Evolutionary conservation across 2,329 filamentous ascomycete genomes (phyloP).

Genomic region (Iodosphaeria phyllophila): DNA sequence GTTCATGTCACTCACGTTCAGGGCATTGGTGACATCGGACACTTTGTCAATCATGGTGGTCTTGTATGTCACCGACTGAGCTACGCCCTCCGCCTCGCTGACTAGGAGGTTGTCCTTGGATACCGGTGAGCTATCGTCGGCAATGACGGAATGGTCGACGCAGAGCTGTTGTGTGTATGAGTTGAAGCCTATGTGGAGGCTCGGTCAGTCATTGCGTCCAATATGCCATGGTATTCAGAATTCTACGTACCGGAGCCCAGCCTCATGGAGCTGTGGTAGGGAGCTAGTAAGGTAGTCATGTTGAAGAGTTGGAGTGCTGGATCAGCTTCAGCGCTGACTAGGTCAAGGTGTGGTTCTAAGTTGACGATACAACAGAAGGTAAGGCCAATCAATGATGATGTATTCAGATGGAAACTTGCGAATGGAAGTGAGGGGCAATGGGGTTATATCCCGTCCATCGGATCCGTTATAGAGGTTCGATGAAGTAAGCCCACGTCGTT

Average conservation of each 20-base stretch:
- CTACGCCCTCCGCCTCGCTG: not conserved
- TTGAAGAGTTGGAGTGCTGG: not conserved
- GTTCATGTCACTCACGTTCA: not conserved
- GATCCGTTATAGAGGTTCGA: too few species aligned
- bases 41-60: constrained; percentile 1
- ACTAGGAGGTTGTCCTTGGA: not conserved
- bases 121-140: not conserved
- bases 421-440: too few species aligned
- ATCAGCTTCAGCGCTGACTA: too few species aligned
- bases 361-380: too few species aligned
- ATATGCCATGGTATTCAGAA: too few species aligned
- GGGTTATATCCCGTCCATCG: too few species aligned
- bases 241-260: not conserved
- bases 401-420: too few species aligned
- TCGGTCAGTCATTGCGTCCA: too few species aligned
- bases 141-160: constrained; percentile 1
- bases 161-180: constrained; percentile 1
- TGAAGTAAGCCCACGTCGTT: too few species aligned
- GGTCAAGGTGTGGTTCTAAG: too few species aligned
- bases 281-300: not conserved
- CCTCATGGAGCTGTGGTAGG: constrained; percentile 1
- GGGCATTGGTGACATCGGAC: constrained; percentile 1
- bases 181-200: constrained; percentile 1
- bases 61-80: not conserved
- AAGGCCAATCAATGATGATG: too few species aligned